phyloP scores from a whole-genome alignment of 768 basidiomycete species.

The Suillus cothurnatus region DNA sequence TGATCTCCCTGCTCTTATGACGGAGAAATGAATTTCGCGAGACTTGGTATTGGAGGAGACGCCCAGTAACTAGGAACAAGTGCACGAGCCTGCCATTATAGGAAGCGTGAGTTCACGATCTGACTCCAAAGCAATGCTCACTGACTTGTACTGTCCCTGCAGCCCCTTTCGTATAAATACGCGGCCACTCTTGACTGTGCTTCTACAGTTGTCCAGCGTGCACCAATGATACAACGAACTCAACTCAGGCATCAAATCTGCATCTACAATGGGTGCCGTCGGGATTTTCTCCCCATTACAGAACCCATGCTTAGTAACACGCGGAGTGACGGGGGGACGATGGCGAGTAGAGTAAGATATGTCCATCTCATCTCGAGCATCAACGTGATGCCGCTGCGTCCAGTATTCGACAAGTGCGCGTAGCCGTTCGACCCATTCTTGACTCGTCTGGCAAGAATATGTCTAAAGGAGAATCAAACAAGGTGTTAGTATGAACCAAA shows the following conservation, averaged over 20 bases:
- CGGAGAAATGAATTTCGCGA: constrained; percentile 60
- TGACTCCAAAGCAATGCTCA: constrained; percentile 8
- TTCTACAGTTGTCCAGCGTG: constrained; percentile 73
- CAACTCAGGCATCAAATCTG: constrained; percentile 57
- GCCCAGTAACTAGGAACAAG: constrained; percentile 73
- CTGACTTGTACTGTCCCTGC: constrained; percentile 79
- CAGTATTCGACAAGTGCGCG: constrained; percentile 75
- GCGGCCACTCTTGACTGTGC: constrained; percentile 73
- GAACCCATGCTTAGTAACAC: constrained; percentile 33
- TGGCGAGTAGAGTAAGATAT: constrained; percentile 55
- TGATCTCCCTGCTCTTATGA: constrained; percentile 54
- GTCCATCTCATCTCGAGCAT: constrained; percentile 83
- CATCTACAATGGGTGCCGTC: constrained; percentile 55
- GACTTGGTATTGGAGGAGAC: constrained; percentile 72
- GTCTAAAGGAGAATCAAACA: constrained; percentile 43
- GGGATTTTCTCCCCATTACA: constrained; percentile 40
- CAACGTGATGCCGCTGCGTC: constrained; percentile 72
- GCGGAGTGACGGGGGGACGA: constrained; percentile 63
- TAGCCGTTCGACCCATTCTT: constrained; percentile 86
- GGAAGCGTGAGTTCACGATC: not conserved
- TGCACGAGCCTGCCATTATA: constrained; percentile 56
- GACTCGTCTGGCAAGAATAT: constrained; percentile 61
- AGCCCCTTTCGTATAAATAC: constrained; percentile 72
- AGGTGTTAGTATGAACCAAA: constrained; percentile 1
- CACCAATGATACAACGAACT: constrained; percentile 86